phyloP scores from a whole-genome alignment of 1,284 basidiomycete genomes.

The Apiotrichum mycotoxinovorans region DNA sequence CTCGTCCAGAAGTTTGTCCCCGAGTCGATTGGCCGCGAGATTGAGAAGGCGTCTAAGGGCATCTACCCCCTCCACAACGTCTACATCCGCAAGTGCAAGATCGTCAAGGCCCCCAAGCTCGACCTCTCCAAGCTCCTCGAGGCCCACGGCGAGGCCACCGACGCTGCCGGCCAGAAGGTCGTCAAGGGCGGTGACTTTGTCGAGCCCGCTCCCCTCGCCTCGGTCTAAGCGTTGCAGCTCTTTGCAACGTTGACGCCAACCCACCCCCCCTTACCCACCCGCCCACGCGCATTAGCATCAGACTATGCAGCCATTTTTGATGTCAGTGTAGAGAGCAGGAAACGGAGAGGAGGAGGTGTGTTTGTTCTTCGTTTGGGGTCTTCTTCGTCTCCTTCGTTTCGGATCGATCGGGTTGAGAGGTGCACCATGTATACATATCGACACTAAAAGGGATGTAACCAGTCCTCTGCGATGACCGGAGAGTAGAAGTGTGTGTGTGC shows the following conservation, averaged over 20 bases:
- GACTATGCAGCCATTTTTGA: too few relatives aligned
- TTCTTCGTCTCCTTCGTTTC: too few relatives aligned
- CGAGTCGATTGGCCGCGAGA: constrained; percentile 98
- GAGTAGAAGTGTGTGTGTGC: too few relatives aligned
- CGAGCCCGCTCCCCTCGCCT: constrained; percentile 50
- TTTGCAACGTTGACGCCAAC: constrained; percentile 23
- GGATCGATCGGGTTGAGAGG: neutral
- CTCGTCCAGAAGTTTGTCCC: constrained; percentile 98
- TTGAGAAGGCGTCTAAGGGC: constrained; percentile 84
- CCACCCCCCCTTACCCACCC: neutral
- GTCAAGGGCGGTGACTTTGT: constrained; percentile 50
- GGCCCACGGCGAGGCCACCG: constrained; percentile 88
- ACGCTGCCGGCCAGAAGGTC: constrained; percentile 55
- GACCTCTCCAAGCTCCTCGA: constrained; percentile 93
- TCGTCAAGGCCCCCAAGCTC: constrained; percentile 95
- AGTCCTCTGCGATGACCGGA: too few relatives aligned
- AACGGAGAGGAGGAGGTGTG: too few relatives aligned
- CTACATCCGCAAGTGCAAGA: constrained; percentile 94
- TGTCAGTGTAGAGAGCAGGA: too few relatives aligned
- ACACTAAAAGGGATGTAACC: too few relatives aligned
- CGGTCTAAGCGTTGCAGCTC: constrained; percentile 42
- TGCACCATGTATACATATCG: constrained; percentile 43
- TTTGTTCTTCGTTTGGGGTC: neutral
- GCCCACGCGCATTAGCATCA: too few relatives aligned
- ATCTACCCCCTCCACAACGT: constrained; percentile 60